Evolutionary conservation across 1,139 yeast genomes (phyloP).

Genomic region (Eremothecium coryli): DNA sequence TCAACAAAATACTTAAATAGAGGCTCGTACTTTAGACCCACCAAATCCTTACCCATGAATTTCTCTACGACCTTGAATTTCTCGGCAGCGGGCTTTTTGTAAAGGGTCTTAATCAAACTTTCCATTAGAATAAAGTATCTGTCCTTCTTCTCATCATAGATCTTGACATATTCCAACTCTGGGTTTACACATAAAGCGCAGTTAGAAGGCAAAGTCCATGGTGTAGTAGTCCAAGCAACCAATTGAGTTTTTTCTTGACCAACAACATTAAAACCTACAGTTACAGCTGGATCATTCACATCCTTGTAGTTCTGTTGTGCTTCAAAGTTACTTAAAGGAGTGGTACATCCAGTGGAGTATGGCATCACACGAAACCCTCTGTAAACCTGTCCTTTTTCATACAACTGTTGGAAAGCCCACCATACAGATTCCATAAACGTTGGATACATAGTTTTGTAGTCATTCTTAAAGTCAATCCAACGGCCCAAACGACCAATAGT

Average conservation of each 20-base stretch:
- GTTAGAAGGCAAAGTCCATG: constrained; percentile 98
- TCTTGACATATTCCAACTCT: constrained; percentile 81
- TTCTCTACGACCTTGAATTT: constrained; percentile 76
- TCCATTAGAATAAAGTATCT: constrained; percentile 77
- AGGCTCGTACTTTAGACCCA: constrained; percentile 74
- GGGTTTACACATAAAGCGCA: constrained; percentile 89
- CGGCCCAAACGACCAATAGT: constrained; percentile 93
- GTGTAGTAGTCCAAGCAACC: constrained; percentile 99
- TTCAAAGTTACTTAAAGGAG: constrained; percentile 94
- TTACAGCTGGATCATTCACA: constrained; percentile 93
- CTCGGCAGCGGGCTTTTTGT: constrained; percentile 90
- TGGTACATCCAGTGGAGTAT: constrained; percentile 92
- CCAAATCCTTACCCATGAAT: constrained; percentile 68
- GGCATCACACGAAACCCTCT: constrained; percentile 98
- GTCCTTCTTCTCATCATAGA: constrained; percentile 79
- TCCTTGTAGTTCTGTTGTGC: constrained; percentile 98
- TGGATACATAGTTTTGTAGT: constrained; percentile 94
- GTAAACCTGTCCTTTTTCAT: constrained; percentile 77
- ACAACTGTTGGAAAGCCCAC: constrained; percentile 96
- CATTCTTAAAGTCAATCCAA: constrained; percentile 99
- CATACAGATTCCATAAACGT: constrained; percentile 95
- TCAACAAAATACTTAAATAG: constrained; percentile 74
- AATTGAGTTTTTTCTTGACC: constrained; percentile 74
- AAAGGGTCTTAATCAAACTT: constrained; percentile 65
- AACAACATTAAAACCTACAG: constrained; percentile 75